Conservation (phyloP, 2,329 filamentous ascomycete genomes). For the Triangularia verruculosa region DNA sequence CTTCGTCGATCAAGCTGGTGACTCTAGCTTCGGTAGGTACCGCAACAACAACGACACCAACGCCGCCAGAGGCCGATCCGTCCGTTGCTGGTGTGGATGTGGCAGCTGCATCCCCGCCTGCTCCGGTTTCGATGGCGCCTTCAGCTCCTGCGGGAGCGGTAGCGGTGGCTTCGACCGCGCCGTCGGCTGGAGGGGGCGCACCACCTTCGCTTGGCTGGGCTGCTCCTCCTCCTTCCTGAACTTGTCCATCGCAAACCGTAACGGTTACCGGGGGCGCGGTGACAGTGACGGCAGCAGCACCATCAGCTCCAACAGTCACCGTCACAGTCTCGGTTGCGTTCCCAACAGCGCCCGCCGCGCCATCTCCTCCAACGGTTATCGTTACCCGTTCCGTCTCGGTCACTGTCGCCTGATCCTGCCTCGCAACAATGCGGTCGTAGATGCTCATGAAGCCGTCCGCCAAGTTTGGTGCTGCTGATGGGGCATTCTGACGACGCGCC, state of each 20-base stretch:
- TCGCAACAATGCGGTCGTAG: conserved; percentile 12
- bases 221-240: neutral
- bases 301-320: conserved; percentile 12
- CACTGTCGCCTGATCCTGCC: conserved; percentile 25
- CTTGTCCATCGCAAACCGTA: conserved; percentile 26
- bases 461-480: conserved; percentile 14
- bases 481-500: conserved; percentile 10
- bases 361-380: conserved; percentile 34
- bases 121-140: conserved; percentile 9
- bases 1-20: conserved; percentile 10
- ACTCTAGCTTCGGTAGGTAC: conserved; percentile 20
- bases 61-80: conserved; percentile 17
- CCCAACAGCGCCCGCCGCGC: conserved; percentile 29
- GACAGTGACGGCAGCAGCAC: conserved; percentile 32
- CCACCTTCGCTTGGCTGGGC: conserved; percentile 7
- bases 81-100: conserved; percentile 10
- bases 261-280: conserved; percentile 35
- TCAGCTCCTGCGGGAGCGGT: conserved; percentile 21
- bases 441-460: conserved; percentile 28
- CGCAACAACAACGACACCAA: conserved; percentile 24
- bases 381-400: conserved; percentile 36
- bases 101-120: conserved; percentile 14
- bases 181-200: neutral
- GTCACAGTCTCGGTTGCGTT: conserved; percentile 35
- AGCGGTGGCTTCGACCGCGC: neutral